Percentiles rank a stretch among this genome's conserved stretches.
Conservation (phyloP, 2,329 filamentous ascomycete genomes). For the Clarireedia hainanense region DNA sequence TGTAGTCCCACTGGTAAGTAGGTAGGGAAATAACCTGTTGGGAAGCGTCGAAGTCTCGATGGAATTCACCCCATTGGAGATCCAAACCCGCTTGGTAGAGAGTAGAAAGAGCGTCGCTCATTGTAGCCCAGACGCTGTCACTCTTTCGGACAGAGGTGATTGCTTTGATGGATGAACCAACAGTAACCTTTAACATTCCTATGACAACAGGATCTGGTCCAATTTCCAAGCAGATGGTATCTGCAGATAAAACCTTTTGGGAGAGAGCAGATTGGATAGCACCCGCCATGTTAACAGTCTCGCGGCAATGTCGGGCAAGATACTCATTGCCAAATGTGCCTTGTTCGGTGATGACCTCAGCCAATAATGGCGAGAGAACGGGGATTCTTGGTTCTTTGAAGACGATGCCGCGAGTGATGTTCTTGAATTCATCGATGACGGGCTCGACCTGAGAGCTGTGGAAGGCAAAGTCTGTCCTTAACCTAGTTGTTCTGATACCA, state of each 20-base stretch:
- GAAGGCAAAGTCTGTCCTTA: background rate
- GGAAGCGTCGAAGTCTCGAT: background rate
- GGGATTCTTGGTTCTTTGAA: constrained; percentile 49
- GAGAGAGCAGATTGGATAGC: constrained; percentile 48
- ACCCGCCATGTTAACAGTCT: constrained; percentile 57
- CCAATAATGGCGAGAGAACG: constrained; percentile 58
- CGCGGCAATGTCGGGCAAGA: constrained; percentile 53
- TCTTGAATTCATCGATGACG: constrained; percentile 51
- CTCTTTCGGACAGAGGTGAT: constrained; percentile 30
- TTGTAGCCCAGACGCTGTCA: background rate
- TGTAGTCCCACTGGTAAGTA: constrained; percentile 57
- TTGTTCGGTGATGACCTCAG: constrained; percentile 47
- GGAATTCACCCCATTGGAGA: constrained; percentile 1
- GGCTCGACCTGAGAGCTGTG: constrained; percentile 55
- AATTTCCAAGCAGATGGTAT: constrained; percentile 23
- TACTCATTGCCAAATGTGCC: constrained; percentile 52
- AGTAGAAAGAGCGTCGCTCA: background rate
- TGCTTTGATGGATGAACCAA: background rate
- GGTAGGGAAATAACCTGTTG: constrained; percentile 34
- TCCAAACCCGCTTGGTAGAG: background rate
- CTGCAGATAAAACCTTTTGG: constrained; percentile 51
- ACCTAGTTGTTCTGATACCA: background rate
- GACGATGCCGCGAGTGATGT: constrained; percentile 39
- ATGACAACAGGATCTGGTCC: background rate
- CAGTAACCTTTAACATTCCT: background rate